Evolutionary conservation across 2,329 filamentous ascomycete species (phyloP).

Genomic region (Clarireedia hainanense): DNA sequence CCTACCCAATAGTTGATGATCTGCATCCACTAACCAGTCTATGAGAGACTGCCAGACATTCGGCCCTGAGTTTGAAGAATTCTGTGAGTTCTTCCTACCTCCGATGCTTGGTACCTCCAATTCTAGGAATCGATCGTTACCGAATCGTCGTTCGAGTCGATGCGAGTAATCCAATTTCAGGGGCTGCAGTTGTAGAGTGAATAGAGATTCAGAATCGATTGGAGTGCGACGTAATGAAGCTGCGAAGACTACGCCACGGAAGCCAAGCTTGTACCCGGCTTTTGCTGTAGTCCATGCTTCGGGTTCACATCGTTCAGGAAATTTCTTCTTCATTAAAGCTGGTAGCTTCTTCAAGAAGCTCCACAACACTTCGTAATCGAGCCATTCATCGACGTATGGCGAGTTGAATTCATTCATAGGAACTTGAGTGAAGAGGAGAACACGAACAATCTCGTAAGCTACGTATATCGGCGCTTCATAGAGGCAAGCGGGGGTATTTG

Average conservation of each 20-base stretch:
- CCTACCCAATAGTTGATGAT: conserved; percentile 23
- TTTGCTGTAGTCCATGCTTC: conserved; percentile 36
- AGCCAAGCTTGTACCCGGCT: conserved; percentile 23
- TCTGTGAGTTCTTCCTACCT: conserved; percentile 23
- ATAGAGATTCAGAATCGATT: conserved; percentile 33
- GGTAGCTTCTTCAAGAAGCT: conserved; percentile 32
- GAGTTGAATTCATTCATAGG: conserved; percentile 16
- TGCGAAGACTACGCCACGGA: conserved; percentile 37
- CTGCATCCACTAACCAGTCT: conserved; percentile 32
- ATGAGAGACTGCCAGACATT: conserved; percentile 31
- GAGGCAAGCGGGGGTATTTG: conserved; percentile 17
- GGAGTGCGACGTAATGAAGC: conserved; percentile 35
- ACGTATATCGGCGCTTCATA: conserved; percentile 14
- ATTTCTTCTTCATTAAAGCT: conserved; percentile 35
- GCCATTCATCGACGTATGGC: conserved; percentile 28
- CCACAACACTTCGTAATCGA: conserved; percentile 39
- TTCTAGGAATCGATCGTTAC: conserved; percentile 51
- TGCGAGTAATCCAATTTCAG: conserved; percentile 42
- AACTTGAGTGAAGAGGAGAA: conserved; percentile 23
- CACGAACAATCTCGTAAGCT: conserved; percentile 26
- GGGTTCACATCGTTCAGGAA: conserved; percentile 40
- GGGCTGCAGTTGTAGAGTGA: conserved; percentile 40
- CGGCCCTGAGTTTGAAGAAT: conserved; percentile 28
- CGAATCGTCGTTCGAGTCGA: conserved; percentile 47
- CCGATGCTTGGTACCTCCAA: conserved; percentile 41